Base-by-base conservation (phyloP, 2,329 filamentous ascomycete species). In the Sporothrix variecibatus region DNA sequence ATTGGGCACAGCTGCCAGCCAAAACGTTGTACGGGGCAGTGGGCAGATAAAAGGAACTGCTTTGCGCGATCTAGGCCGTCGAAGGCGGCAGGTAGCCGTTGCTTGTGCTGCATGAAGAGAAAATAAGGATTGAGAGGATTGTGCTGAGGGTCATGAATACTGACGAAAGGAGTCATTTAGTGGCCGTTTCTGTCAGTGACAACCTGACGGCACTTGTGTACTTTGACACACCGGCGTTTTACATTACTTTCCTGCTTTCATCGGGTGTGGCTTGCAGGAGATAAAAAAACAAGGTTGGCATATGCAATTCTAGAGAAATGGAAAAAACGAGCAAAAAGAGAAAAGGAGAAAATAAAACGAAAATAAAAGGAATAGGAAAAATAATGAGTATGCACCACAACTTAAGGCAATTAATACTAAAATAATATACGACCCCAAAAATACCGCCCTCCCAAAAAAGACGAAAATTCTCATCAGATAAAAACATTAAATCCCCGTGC, bases 51-150 rank as follows among this genome's bases (percentile, higher is more conserved):
- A 23, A 38, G 31, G 58, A 62, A 17, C 3, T 64, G 20, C 9
- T n/a, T 40, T 58, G 53, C 53, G 26, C 12, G 26, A 58, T 58
- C 53, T 58, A 31, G 53, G 26, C 53, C 53, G 26, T 28, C 7
- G 53, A 9, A 11, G 26, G 17, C 58, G 17, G 62, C n/a, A 17
- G 62, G 62, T 46, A 43, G 38, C 62, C 38, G 62, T 26, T 65
- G 17, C 58, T 65, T 65, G 62, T 65, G 62, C 62, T n/a, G 38
- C 38, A n/a, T 38, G 20, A 65, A 26, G 60, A 65, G n/a, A n/a
- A n/a, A n/a, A n/a, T n/a, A n/a, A n/a, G n/a, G n/a, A n/a, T n/a
- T n/a, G n/a, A n/a, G n/a, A n/a, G 23, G 26, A 28, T 43, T 15
- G 62, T 5, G 17, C 8, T 67, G 56, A 56, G 51, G 23, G 51